Percentiles rank a stretch among this genome's conserved stretches.
phyloP scores from a whole-genome alignment of 2,329 filamentous ascomycete species.

The Mycosphaerelloides madeirae region DNA sequence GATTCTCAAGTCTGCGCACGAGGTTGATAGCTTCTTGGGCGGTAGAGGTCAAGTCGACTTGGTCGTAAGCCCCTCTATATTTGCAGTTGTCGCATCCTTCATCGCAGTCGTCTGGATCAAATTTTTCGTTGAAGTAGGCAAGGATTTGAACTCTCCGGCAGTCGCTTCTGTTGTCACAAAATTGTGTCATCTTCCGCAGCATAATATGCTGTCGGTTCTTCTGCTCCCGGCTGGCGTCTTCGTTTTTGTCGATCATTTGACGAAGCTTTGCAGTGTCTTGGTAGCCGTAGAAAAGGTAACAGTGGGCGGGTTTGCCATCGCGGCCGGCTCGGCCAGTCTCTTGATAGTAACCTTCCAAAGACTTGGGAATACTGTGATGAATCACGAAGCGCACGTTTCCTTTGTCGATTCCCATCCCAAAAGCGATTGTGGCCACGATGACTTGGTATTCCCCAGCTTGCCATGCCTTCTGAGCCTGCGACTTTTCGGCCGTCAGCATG shows the following conservation, averaged over 20 bases:
- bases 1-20: constrained; percentile 53
- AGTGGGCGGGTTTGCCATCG: constrained; percentile 81
- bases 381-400: constrained; percentile 94
- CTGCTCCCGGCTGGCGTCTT: constrained; percentile 71
- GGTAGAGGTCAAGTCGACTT: constrained; percentile 70
- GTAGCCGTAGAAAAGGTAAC: constrained; percentile 85
- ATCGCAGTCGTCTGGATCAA: constrained; percentile 66
- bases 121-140: constrained; percentile 88
- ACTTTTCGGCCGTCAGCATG: constrained; percentile 64
- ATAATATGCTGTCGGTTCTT: constrained; percentile 80
- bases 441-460: constrained; percentile 75
- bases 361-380: constrained; percentile 88
- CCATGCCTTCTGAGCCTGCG: constrained; percentile 71
- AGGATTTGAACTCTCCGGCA: constrained; percentile 86
- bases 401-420: constrained; percentile 99
- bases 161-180: constrained; percentile 82
- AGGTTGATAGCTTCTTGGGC: constrained; percentile 67
- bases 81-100: constrained; percentile 85
- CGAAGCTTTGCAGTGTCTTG: constrained; percentile 68
- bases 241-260: constrained; percentile 70
- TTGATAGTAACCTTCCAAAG: constrained; percentile 95
- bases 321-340: constrained; percentile 93
- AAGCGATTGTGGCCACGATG: constrained; percentile 96
- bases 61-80: constrained; percentile 64
- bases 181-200: constrained; percentile 78